Evolutionary conservation across 257 asterid species (phyloP).

Genomic region (Nemophila menziesii): DNA sequence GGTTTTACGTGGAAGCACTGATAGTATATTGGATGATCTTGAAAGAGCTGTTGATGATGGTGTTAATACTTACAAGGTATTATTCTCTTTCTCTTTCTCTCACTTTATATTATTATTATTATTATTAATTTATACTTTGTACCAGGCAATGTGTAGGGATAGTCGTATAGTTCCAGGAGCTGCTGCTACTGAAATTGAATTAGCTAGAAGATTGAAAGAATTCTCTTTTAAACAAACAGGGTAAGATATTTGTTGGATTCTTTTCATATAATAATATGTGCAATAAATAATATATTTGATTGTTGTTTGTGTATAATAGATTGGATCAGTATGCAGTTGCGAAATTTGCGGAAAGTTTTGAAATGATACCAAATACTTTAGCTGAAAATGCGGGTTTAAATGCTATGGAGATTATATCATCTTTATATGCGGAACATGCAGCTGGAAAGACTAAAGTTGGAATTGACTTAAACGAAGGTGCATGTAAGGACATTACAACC

Average conservation of each 20-base stretch:
- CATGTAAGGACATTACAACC: slow-evolving; percentile 59
- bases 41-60: slow-evolving; percentile 96
- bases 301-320: too few relatives aligned
- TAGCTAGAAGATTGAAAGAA: slow-evolving; percentile 84
- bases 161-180: slow-evolving; percentile 92
- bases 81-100: too few relatives aligned
- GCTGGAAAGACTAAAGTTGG: slow-evolving; percentile 74
- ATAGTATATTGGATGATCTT: slow-evolving; percentile 89
- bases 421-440: slow-evolving; percentile 86
- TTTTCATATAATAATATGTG: too few relatives aligned
- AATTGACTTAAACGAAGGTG: slow-evolving; percentile 74
- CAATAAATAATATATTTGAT: too few relatives aligned
- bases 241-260: slow-evolving; percentile 31
- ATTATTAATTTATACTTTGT: background rate
- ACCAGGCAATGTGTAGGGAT: slow-evolving; percentile 97
- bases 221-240: slow-evolving; percentile 91
- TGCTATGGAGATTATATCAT: slow-evolving; percentile 83
- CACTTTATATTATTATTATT: background rate
- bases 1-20: slow-evolving; percentile 92
- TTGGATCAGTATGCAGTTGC: slow-evolving; percentile 95
- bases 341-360: slow-evolving; percentile 95
- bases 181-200: slow-evolving; percentile 96
- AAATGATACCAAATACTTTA: slow-evolving; percentile 85
- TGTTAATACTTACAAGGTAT: slow-evolving; percentile 86
- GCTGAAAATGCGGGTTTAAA: slow-evolving; percentile 98